Evolutionary conservation across 345 rosid genomes (phyloP), one percentile per base, ranked within the genome.

Genomic region (Bruguiera parviflora): DNA sequence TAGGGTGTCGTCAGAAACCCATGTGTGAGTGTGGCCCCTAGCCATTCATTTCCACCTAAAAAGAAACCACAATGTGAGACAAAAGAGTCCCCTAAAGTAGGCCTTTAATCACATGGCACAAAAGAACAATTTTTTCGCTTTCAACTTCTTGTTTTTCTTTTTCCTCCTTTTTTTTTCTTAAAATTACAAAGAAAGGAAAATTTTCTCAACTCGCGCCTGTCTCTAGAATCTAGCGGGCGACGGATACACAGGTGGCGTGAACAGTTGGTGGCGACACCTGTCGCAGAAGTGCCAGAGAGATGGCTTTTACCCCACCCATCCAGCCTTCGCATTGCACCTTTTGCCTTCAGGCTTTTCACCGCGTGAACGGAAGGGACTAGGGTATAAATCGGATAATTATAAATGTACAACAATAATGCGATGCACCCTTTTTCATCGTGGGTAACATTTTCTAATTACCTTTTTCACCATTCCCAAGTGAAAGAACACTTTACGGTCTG

Each of bases 11-110:
- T 82, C 82, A 80, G 84, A 80, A 58, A 73, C 78, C 81, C 88
- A 86, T 84, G 90, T 84, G 90, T 79, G 53, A 71, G 27, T 67
- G 77, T 82, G 90, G 85, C 81, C 90, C 87, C 82, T 61, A 53
- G 53, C 81, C 81, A 72, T 82, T 84, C 81, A 81, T 80, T 76
- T 75, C 85, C 81, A 82, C 85, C 85, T 78, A 77, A 43, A 83
- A 78, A 78, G 81, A 81, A 72, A 75, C 83, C 84, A 69, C 79
- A 78, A 72, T 69, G 81, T 84, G 88, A 82, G 90, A 86, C 90
- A 86, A 81, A 73, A 71, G 79, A 66, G 77, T 83, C 87, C 81
- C 64, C 76, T 61, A 84, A 76, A 86, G 84, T 22, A 27, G 7
- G 52, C 79, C 84, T 85, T 87, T 80, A 77, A 78, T 83, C 91